phyloP scores from a whole-genome alignment of 192 early-diverging fungal genomes.

The Backusella circina region DNA sequence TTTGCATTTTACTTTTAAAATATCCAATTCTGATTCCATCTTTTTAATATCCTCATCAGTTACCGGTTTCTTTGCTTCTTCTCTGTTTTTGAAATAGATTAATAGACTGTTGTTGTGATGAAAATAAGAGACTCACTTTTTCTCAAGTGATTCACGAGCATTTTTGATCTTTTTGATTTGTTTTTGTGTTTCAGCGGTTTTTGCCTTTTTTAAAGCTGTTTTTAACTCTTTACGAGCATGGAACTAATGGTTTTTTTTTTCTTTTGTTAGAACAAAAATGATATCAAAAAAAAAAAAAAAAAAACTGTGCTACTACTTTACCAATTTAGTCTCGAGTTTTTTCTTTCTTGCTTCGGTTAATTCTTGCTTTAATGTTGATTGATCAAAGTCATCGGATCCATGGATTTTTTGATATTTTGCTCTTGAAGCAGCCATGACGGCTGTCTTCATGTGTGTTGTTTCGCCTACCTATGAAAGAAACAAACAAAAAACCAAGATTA shows the following conservation, averaged over 20 bases:
- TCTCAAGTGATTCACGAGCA: neutral
- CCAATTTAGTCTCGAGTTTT: constrained; percentile 31
- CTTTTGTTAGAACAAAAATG: too few relatives aligned
- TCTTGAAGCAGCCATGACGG: neutral
- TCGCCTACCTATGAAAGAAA: constrained; percentile 10
- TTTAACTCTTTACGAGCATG: constrained; percentile 24
- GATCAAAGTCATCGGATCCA: neutral
- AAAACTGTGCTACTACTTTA: neutral
- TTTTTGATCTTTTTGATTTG: constrained; percentile 28
- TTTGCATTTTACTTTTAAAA: constrained; percentile 16
- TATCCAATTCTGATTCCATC: constrained; percentile 22
- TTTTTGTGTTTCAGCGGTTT: constrained; percentile 20
- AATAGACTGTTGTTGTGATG: too few relatives aligned
- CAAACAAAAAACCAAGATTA: too few relatives aligned
- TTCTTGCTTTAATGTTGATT: neutral
- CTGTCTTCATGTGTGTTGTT: constrained; percentile 8
- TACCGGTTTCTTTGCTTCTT: constrained; percentile 6
- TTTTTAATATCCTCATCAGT: constrained; percentile 10
- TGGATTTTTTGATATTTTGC: constrained; percentile 2
- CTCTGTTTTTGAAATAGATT: constrained; percentile 4
- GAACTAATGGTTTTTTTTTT: constrained; percentile 11
- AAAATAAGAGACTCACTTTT: neutral
- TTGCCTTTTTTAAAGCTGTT: constrained; percentile 29
- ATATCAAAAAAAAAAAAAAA: neutral
- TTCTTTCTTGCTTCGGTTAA: constrained; percentile 10